Conservation (phyloP, 2,329 filamentous ascomycete genomes). For the Talaromyces rugulosus region DNA sequence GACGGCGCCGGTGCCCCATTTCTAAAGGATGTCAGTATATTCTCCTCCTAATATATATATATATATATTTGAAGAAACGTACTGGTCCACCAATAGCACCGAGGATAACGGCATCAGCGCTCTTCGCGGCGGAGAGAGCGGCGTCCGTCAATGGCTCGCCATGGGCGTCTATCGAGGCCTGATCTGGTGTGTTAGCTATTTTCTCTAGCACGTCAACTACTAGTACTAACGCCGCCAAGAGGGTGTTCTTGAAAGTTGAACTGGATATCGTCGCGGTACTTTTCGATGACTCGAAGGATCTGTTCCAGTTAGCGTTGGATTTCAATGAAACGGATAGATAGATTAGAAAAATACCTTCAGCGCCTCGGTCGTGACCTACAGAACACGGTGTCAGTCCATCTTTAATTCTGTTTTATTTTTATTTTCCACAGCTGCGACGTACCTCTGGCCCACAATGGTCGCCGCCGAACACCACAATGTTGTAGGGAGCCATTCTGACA, state of each 20-base stretch:
- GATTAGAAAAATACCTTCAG: constrained; percentile 61
- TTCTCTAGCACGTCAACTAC: no score
- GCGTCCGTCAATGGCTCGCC: constrained; percentile 76
- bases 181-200: neutral
- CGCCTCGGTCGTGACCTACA: constrained; percentile 73
- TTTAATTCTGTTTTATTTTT: no score
- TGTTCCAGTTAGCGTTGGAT: constrained; percentile 30
- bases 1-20: constrained; percentile 89
- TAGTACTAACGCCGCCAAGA: constrained; percentile 73
- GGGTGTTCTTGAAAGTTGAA: constrained; percentile 91
- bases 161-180: constrained; percentile 85
- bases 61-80: constrained; percentile 23
- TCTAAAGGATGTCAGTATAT: constrained; percentile 33
- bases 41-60: constrained; percentile 3
- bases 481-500: constrained; percentile 62
- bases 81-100: constrained; percentile 91
- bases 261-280: constrained; percentile 63
- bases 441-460: constrained; percentile 88
- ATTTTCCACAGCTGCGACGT: constrained; percentile 33
- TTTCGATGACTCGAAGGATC: constrained; percentile 76
- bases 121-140: constrained; percentile 76
- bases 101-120: constrained; percentile 83
- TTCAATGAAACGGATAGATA: neutral
- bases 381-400: constrained; percentile 13
- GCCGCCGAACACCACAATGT: constrained; percentile 76